Percentiles rank a stretch among this genome's conserved stretches.
phyloP scores from a whole-genome alignment of 2,329 filamentous ascomycete species.

The Elsinoe fawcettii region DNA sequence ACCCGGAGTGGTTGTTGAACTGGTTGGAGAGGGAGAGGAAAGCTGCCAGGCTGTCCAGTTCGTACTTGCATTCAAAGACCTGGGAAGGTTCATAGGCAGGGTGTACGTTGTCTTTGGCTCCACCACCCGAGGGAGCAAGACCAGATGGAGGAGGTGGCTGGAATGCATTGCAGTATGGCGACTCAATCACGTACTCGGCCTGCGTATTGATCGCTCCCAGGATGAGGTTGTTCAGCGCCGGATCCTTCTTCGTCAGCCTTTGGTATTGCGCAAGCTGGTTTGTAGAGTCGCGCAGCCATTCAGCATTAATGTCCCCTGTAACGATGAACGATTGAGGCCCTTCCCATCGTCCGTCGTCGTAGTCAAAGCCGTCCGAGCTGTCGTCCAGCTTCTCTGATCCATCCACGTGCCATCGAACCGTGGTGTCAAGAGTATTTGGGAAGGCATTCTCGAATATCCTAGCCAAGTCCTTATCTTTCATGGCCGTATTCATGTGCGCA shows the following conservation, averaged over 20 bases:
- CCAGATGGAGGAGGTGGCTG: constrained; percentile 83
- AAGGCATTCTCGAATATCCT: constrained; percentile 93
- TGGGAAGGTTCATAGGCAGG: constrained; percentile 73
- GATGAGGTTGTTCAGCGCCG: constrained; percentile 68
- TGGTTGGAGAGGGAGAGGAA: constrained; percentile 82
- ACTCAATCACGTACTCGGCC: constrained; percentile 85
- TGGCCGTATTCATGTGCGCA: constrained; percentile 65
- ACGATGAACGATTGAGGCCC: constrained; percentile 89
- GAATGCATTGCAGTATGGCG: constrained; percentile 97
- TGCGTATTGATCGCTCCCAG: constrained; percentile 94
- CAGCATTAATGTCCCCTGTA: constrained; percentile 85
- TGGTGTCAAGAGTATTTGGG: constrained; percentile 85
- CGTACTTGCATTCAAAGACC: constrained; percentile 98
- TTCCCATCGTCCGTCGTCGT: constrained; percentile 61
- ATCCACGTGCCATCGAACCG: constrained; percentile 76
- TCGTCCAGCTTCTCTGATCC: constrained; percentile 43
- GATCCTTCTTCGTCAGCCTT: constrained; percentile 70
- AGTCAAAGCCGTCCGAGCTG: constrained; percentile 26
- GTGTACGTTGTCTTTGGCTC: constrained; percentile 76
- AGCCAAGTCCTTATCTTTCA: constrained; percentile 80
- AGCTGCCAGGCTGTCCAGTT: constrained; percentile 88
- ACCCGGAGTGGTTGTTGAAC: constrained; percentile 72
- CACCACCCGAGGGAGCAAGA: constrained; percentile 63
- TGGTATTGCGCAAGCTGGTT: constrained; percentile 94
- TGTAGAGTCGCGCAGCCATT: constrained; percentile 86